These are phyloP conservation scores for Arthrobotrys entomopaga DNA, from an alignment of 2,329 filamentous ascomycete species.

Conservation along the genomic window DNA sequence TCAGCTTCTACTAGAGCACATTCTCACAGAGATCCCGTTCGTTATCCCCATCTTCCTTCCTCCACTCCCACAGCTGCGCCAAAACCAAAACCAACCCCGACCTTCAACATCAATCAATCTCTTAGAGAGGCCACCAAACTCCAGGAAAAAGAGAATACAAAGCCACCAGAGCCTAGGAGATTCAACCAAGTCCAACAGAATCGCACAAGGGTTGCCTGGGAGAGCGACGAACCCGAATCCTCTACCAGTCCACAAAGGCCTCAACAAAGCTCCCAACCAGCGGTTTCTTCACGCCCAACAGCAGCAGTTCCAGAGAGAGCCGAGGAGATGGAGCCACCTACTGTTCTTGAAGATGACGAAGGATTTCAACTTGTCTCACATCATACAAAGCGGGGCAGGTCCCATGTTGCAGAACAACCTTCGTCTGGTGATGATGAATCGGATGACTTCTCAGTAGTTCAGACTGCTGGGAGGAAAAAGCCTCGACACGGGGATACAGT, in stretches of 20 bases:
- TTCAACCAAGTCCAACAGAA: slow-evolving; percentile 21
- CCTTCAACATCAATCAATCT: slow-evolving; percentile 19
- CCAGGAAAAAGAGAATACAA: slow-evolving; percentile 31
- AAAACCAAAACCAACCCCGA: neutral
- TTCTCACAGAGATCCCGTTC: neutral
- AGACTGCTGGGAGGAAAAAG: slow-evolving; percentile 5
- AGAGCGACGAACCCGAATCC: neutral
- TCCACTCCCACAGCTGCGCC: slow-evolving; percentile 5
- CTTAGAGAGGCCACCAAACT: slow-evolving; percentile 5
- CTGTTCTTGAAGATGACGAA: neutral
- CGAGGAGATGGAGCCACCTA: neutral
- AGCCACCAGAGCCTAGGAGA: neutral
- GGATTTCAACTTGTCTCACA: neutral
- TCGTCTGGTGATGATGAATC: neutral
- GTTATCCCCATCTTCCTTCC: slow-evolving; percentile 2
- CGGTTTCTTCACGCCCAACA: neutral
- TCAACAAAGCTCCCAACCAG: neutral
- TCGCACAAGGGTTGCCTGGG: neutral
- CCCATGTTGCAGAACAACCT: neutral
- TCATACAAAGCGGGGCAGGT: neutral
- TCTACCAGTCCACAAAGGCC: neutral
- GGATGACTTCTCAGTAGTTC: slow-evolving; percentile 3
- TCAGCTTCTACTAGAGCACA: neutral
- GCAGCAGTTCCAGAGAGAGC: neutral
- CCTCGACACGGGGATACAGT: slow-evolving; percentile 2